Evolutionary conservation across 768 basidiomycete genomes (phyloP).

Genomic region (Boletus rubroflammeus): DNA sequence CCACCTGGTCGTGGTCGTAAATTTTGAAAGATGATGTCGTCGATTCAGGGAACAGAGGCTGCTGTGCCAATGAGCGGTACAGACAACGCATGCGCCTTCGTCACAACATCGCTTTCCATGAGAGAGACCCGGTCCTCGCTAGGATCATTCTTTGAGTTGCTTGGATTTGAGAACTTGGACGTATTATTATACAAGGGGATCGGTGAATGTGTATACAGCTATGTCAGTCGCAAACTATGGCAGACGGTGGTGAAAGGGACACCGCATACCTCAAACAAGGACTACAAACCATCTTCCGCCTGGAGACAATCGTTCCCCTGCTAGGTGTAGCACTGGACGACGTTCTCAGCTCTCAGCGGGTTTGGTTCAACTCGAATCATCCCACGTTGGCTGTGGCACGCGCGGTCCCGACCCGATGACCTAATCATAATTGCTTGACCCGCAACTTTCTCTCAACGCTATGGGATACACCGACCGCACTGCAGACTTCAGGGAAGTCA

Average conservation of each 20-base stretch:
- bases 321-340: constrained; percentile 14
- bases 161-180: not conserved
- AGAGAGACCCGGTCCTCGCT: constrained; percentile 8
- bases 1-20: not conserved
- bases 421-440: not conserved
- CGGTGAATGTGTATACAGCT: too few species aligned
- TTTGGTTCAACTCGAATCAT: not conserved
- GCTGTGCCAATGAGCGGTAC: constrained; percentile 56
- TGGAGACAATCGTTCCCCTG: constrained; percentile 18
- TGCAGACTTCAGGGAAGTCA: constrained; percentile 51
- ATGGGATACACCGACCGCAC: constrained; percentile 66
- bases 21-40: not conserved
- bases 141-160: constrained; percentile 19
- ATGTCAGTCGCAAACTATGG: constrained; percentile 55
- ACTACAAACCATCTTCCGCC: constrained; percentile 39
- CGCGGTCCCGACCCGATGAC: constrained; percentile 3
- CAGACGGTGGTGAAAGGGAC: constrained; percentile 48
- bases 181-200: constrained; percentile 21
- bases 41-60: constrained; percentile 40
- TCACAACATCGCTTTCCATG: constrained; percentile 21
- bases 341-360: constrained; percentile 24
- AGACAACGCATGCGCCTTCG: constrained; percentile 46
- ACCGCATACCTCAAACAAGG: constrained; percentile 75
- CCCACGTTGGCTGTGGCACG: not conserved
- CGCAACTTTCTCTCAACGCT: not conserved